Percentiles rank a stretch among this genome's conserved stretches.
phyloP scores from a whole-genome alignment of 345 rosid species.

The Psidium friedrichsthalianum region DNA sequence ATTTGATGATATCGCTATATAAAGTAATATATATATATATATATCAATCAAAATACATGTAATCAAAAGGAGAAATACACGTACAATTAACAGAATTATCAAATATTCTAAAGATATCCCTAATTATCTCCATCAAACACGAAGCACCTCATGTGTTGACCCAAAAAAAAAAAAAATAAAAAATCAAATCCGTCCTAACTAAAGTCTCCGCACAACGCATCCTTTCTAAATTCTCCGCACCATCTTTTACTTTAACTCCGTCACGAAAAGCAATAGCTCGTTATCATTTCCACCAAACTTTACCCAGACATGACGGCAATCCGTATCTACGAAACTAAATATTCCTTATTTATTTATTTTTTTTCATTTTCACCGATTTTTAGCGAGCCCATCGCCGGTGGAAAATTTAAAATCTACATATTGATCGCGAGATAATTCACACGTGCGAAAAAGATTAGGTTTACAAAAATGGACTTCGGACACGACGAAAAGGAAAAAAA shows the following conservation, averaged over 20 bases:
- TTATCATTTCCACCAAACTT: not conserved
- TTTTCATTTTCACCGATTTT: not conserved
- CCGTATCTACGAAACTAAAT: not conserved
- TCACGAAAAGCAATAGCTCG: not conserved
- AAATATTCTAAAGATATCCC: no score
- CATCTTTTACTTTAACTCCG: not conserved
- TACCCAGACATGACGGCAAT: not conserved
- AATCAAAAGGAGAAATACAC: no score
- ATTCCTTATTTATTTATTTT: not conserved
- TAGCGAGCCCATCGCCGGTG: not conserved
- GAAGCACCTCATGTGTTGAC: no score
- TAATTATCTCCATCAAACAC: no score
- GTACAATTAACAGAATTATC: no score
- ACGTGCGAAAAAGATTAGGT: not conserved
- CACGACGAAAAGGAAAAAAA: no score
- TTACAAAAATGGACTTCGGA: not conserved
- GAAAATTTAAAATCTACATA: not conserved
- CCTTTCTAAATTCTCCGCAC: no score
- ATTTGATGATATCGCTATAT: no score
- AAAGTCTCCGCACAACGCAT: not conserved
- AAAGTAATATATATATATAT: no score
- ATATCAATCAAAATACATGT: no score
- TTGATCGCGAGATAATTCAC: accelerated
- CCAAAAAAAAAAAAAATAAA: no score
- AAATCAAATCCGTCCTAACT: not conserved